These are phyloP conservation scores for Colletotrichum gigasporum DNA, from an alignment of 2,329 filamentous ascomycete species.

Conservation along the genomic window DNA sequence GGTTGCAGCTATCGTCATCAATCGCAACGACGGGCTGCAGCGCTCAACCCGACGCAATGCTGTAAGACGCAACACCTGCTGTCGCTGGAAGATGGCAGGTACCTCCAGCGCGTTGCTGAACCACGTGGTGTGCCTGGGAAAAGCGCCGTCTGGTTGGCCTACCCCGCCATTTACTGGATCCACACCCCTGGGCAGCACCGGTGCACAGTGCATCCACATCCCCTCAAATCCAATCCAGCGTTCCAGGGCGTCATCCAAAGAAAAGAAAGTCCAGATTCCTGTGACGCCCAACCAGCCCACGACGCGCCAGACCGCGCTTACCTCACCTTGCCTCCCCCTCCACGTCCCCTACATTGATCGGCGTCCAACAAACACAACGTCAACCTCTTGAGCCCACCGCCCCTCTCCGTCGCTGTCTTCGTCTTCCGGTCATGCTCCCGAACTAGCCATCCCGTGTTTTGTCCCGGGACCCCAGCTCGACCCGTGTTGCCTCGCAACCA, in stretches of 20 bases:
- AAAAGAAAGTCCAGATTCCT: slow-evolving; percentile 28
- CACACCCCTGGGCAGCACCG: slow-evolving; percentile 23
- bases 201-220: slow-evolving; percentile 29
- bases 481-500: slow-evolving; percentile 46
- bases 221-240: slow-evolving; percentile 27
- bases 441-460: slow-evolving; percentile 9
- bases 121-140: slow-evolving; percentile 29
- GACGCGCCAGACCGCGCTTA: slow-evolving; percentile 28
- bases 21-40: neutral
- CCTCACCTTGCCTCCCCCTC: slow-evolving; percentile 8
- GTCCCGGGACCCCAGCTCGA: neutral
- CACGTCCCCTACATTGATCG: slow-evolving; percentile 11
- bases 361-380: slow-evolving; percentile 5
- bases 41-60: neutral
- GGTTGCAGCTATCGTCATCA: neutral
- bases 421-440: slow-evolving; percentile 10
- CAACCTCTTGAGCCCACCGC: neutral
- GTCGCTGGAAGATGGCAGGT: neutral
- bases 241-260: slow-evolving; percentile 28
- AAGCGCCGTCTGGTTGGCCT: slow-evolving; percentile 26
- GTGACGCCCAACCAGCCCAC: neutral
- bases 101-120: neutral
- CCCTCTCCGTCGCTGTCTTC: neutral
- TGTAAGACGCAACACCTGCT: slow-evolving; percentile 4
- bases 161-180: slow-evolving; percentile 32